Base-by-base conservation (phyloP, 2,329 filamentous ascomycete genomes). In the Fusarium sp. region DNA sequence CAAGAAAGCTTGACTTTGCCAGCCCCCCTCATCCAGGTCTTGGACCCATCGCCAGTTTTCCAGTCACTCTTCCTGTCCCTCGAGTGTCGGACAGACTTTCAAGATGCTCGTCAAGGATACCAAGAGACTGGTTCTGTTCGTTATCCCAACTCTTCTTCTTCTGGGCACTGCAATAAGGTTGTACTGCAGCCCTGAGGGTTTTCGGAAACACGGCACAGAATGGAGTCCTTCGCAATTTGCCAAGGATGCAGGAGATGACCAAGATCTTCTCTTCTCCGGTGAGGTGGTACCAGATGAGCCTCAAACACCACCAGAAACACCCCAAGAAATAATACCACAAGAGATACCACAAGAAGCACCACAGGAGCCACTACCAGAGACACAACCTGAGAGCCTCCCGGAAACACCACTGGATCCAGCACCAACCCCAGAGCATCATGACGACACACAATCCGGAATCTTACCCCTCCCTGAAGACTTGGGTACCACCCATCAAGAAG, bases 91-190 rank as follows among this genome's bases (percentile, higher is more conserved):
- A 17, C n/a, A 59, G 9, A 15, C 30, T 54, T 8, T 47, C 75
- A 73, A 59, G 38, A 84, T 83, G 82, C 65, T 83, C 37, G 74
- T 80, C 27, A 76, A 79, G 57, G 81, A 83, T 60, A 66, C 80
- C 27, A 79, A 76, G 71, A 80, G 81, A 4, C 63, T 82, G 25
- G 69, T 74, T n/a, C 68, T 85, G 25, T 61, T 82, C 8, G 27
- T 81, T 5, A 77, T 77, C 15, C 80, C 80, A 5, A 37, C 80
- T 0, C n/a, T 81, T 14, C 52, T 81, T 2, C 58, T 84, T n/a
- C 22, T 81, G n/a, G 75, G 81, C 20, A 65, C 83, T 56, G 77
- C 66, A 11, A 47, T 80, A 5, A 69, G 63, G 12, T 67, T 79
- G 15, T 79, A 76, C 43, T 57, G 61, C 12, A 54, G 71, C 25